phyloP scores from a whole-genome alignment of 306 rosid species.

The Dalbergia oliveri region DNA sequence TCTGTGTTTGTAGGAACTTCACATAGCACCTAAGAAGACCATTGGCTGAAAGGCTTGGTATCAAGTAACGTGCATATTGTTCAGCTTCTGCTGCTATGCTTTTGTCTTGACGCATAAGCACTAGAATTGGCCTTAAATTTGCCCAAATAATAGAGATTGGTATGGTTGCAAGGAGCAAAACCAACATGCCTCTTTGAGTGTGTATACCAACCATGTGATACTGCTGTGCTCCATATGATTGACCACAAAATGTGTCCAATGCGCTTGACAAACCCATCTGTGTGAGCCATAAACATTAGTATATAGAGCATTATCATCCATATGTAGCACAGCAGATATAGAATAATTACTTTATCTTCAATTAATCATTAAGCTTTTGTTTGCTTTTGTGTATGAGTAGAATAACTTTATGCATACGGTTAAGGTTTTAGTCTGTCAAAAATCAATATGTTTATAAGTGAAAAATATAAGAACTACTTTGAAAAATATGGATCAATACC shows the following conservation, averaged over 20 bases:
- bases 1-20: slow-evolving; percentile 76
- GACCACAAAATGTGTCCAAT: slow-evolving; percentile 84
- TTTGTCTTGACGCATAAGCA: slow-evolving; percentile 61
- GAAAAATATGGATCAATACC: too few species aligned
- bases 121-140: slow-evolving; percentile 58
- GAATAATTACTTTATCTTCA: too few species aligned
- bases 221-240: slow-evolving; percentile 78
- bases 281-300: neutral
- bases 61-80: slow-evolving; percentile 60
- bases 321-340: too few species aligned
- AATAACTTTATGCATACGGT: too few species aligned
- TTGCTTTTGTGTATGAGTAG: too few species aligned
- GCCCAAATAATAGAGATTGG: slow-evolving; percentile 60
- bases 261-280: slow-evolving; percentile 83
- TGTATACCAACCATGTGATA: slow-evolving; percentile 70
- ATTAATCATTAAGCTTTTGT: too few species aligned
- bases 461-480: too few species aligned
- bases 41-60: slow-evolving; percentile 71
- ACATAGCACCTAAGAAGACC: slow-evolving; percentile 67
- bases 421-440: too few species aligned
- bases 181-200: slow-evolving; percentile 70
- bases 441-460: too few species aligned
- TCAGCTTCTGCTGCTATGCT: slow-evolving; percentile 64
- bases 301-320: neutral
- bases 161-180: slow-evolving; percentile 52